These are phyloP conservation scores for Coprinellus aureogranulatus DNA, from an alignment of 768 basidiomycete genomes.

Conservation along the genomic window DNA sequence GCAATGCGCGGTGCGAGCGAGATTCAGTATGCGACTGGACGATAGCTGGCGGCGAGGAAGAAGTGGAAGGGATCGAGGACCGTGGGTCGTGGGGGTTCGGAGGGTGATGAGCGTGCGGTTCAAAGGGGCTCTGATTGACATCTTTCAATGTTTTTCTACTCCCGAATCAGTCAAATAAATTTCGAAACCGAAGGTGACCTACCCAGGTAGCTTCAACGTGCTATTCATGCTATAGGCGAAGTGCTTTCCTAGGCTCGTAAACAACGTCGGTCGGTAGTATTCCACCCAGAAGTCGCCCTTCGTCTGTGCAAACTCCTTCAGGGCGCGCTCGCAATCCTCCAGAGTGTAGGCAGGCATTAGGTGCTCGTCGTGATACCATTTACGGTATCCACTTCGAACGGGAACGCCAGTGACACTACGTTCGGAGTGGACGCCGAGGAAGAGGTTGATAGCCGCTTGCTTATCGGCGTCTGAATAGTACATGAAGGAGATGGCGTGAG, in stretches of 20 bases:
- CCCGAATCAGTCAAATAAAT: neutral
- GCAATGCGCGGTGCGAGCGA: too few relatives aligned
- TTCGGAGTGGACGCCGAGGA: constrained; percentile 73
- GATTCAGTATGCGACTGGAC: too few relatives aligned
- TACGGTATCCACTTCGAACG: constrained; percentile 70
- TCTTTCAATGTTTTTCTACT: constrained; percentile 67
- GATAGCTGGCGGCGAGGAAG: neutral
- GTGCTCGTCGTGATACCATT: constrained; percentile 80
- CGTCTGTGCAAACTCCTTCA: constrained; percentile 57
- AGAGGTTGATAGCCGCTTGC: constrained; percentile 96
- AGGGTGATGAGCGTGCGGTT: constrained; percentile 50
- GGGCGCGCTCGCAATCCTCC: constrained; percentile 59
- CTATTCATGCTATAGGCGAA: constrained; percentile 94
- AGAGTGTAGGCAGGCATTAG: constrained; percentile 66
- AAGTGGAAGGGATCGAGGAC: constrained; percentile 10
- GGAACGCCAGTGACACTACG: constrained; percentile 48
- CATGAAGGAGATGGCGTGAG: constrained; percentile 11
- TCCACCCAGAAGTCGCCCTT: constrained; percentile 83
- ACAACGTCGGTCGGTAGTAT: constrained; percentile 81
- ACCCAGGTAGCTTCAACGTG: constrained; percentile 82
- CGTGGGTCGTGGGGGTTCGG: constrained; percentile 34
- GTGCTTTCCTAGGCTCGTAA: constrained; percentile 83
- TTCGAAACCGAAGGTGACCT: constrained; percentile 20
- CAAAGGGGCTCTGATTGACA: constrained; percentile 73
- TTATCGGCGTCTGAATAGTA: constrained; percentile 81